Evolutionary conservation across 1,284 basidiomycete genomes (phyloP), one percentile per base, ranked within the genome.

Genomic region (Melampsora americana): DNA sequence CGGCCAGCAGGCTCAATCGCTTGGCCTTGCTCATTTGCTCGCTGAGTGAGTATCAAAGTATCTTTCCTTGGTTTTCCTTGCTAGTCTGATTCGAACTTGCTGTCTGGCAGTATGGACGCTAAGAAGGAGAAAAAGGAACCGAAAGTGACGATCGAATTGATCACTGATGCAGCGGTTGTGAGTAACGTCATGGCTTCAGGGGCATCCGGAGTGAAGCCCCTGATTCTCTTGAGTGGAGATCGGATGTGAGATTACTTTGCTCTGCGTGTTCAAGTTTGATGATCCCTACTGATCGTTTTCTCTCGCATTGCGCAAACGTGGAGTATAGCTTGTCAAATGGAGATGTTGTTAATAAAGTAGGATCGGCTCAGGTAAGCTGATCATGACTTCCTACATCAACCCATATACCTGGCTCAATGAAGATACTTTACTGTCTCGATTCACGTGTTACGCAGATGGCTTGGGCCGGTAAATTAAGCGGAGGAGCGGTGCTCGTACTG

Each of bases 51-150:
- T 66, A 26, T 32, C 20, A 46, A 69, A 18, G n/a, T 39, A 26
- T 39, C 30, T 28, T 44, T 28, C 3, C 26, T 18, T 64, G 18
- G 12, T 23, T 42, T 62, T 42, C 26, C 39, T 60, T 5, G 32
- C 42, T 23, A 46, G 39, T 64, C 5, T 35, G 18, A 42, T 60
- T 32, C 14, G 50, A 46, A 12, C 35, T 30, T 28, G 1, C 14
- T 35, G 12, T 65, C 5, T 26, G 4, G 46, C n/a, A 73, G 70
- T 18, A 50, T 73, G 30, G 70, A 74, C 56, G 50, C 72, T 16
- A 74, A 74, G 16, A 74, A 67, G 28, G 72, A 74, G 53, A 74
- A 74, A 56, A 74, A 74, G 65, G 72, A 74, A 20, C 72, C 72
- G 28, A 59, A 74, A 66, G 72, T 67, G 23, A 67, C 50, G 35